Conservation (phyloP, 1,284 basidiomycete species). For the Rhodotorula sp. region DNA sequence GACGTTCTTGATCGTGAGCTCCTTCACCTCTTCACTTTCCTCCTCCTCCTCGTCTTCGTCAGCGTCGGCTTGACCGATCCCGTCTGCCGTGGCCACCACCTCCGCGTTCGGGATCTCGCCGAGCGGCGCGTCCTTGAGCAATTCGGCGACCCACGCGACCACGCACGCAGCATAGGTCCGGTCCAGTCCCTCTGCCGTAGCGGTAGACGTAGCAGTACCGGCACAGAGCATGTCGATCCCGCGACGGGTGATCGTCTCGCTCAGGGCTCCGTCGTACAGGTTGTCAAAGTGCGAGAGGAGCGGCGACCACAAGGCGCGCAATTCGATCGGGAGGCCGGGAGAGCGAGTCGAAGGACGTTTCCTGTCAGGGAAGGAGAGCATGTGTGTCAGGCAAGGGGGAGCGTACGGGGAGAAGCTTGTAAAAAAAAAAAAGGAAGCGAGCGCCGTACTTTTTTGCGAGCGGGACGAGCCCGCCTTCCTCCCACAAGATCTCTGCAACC, state of each 20-base stretch:
- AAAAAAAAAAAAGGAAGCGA: neutral
- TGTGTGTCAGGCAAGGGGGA: neutral
- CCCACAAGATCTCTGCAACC: constrained; percentile 63
- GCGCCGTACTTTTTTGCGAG: constrained; percentile 67
- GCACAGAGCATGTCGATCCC: constrained; percentile 54
- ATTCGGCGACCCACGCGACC: constrained; percentile 35
- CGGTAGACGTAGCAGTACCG: neutral
- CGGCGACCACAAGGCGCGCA: constrained; percentile 67
- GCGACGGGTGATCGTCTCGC: constrained; percentile 56
- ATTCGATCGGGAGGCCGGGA: constrained; percentile 56
- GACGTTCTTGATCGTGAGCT: constrained; percentile 15
- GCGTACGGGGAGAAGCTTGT: too few species aligned
- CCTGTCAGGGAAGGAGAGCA: constrained; percentile 46
- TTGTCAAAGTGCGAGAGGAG: constrained; percentile 63
- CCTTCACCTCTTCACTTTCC: neutral
- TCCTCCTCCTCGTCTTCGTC: neutral
- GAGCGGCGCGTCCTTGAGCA: constrained; percentile 11
- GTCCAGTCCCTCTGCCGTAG: constrained; percentile 4
- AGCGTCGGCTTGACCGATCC: neutral
- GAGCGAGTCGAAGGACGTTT: constrained; percentile 51
- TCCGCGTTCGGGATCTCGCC: neutral
- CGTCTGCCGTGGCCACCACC: neutral
- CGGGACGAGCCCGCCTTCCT: constrained; percentile 66
- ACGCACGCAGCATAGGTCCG: constrained; percentile 27
- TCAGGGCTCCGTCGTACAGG: constrained; percentile 49